These are phyloP conservation scores for Tinospora cordifolia DNA, from an alignment of 164 flowering plant species.

Conservation along the genomic window DNA sequence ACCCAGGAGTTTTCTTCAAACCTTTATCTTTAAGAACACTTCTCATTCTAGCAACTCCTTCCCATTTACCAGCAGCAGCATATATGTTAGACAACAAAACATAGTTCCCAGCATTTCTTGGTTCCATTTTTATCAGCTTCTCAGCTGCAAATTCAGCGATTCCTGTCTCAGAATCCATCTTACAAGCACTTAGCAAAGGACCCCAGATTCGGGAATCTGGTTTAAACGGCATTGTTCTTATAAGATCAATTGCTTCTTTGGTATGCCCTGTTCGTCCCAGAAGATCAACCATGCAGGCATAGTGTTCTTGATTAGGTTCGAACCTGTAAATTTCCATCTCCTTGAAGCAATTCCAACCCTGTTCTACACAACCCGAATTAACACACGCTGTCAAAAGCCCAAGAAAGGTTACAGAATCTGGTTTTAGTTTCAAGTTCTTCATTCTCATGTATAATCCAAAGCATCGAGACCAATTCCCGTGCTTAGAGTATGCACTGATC, in stretches of 20 bases:
- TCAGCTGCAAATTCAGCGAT: constrained; percentile 46
- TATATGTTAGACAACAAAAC: constrained; percentile 52
- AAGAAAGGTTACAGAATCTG: constrained; percentile 48
- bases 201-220: constrained; percentile 58
- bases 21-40: constrained; percentile 38
- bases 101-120: constrained; percentile 57
- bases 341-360: constrained; percentile 41
- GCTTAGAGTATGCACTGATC: constrained; percentile 78
- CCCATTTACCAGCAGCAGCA: constrained; percentile 64
- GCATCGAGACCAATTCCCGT: constrained; percentile 48
- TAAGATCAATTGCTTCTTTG: constrained; percentile 39
- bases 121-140: constrained; percentile 44
- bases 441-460: constrained; percentile 30
- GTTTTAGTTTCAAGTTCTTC: constrained; percentile 36
- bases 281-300: constrained; percentile 67
- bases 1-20: constrained; percentile 49
- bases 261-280: constrained; percentile 48
- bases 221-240: constrained; percentile 38
- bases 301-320: constrained; percentile 52
- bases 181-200: constrained; percentile 52
- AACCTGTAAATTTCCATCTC: constrained; percentile 42
- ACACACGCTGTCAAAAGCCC: constrained; percentile 54
- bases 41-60: constrained; percentile 45
- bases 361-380: constrained; percentile 47
- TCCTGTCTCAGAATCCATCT: constrained; percentile 27